Conservation (phyloP, 108 stramenopile genomes). For the Pseudonitzschia multistriata region DNA sequence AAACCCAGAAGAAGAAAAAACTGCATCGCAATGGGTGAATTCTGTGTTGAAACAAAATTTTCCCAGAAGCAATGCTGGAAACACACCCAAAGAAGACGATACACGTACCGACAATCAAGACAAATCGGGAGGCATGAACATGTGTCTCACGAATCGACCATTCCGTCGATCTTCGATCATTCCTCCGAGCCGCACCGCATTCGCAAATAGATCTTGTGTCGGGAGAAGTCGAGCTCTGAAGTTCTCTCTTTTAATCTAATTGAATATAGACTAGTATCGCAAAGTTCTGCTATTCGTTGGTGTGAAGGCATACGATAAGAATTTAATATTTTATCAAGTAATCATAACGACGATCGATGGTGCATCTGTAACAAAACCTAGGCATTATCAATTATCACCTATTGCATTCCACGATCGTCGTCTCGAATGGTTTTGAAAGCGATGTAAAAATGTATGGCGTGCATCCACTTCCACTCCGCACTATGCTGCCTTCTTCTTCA, state of each 20-base stretch:
- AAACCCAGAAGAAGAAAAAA: conserved; percentile 8
- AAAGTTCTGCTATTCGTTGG: no score
- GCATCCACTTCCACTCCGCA: no score
- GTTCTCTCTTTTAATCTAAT: conserved; percentile 10
- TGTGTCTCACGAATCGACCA: conserved; percentile 8
- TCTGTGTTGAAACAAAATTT: conserved; percentile 25
- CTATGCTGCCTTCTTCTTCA: conserved; percentile 7
- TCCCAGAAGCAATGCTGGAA: conserved; percentile 8
- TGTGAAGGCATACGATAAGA: no score
- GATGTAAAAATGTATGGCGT: neutral
- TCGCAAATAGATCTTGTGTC: neutral
- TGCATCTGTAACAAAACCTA: no score
- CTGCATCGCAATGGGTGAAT: conserved; percentile 36
- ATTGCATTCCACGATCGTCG: no score
- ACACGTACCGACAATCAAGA: conserved; percentile 13
- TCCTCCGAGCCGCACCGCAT: neutral
- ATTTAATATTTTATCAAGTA: no score
- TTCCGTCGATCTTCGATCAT: neutral
- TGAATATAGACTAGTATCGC: no score
- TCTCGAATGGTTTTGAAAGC: no score
- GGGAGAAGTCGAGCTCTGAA: neutral
- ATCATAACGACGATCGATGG: no score
- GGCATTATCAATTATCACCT: no score
- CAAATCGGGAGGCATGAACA: conserved; percentile 12
- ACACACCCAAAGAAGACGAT: neutral